These are phyloP conservation scores for Verticillium dahliae DNA, from an alignment of 2,329 filamentous ascomycete genomes.

Conservation along the genomic window DNA sequence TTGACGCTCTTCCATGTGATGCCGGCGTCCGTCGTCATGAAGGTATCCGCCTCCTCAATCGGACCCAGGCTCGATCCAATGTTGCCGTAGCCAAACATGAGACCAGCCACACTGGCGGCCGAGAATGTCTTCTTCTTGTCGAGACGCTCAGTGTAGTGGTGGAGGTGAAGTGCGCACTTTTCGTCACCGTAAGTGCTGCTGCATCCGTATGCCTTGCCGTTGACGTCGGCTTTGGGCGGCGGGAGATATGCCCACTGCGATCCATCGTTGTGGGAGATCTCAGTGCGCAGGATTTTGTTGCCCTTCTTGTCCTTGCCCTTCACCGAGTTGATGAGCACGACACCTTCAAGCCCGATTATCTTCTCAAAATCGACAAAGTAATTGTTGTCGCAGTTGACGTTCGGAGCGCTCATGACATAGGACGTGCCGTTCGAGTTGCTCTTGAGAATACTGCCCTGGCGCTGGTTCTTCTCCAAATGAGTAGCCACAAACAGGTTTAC, in stretches of 20 bases:
- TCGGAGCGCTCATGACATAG: conserved; percentile 75
- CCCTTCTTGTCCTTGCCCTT: conserved; percentile 63
- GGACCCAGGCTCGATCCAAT: conserved; percentile 65
- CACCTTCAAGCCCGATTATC: conserved; percentile 85
- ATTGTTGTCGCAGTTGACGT: conserved; percentile 70
- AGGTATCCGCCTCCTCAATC: conserved; percentile 74
- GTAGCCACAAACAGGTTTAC: conserved; percentile 91
- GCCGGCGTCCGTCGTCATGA: conserved; percentile 86
- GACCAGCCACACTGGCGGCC: conserved; percentile 77
- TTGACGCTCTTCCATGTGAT: conserved; percentile 79
- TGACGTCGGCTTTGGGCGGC: conserved; percentile 63
- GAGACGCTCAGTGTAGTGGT: conserved; percentile 86
- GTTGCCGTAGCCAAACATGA: conserved; percentile 90
- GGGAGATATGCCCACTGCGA: conserved; percentile 74
- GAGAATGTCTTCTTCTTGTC: conserved; percentile 83
- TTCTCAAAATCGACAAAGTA: conserved; percentile 96
- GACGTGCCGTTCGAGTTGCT: conserved; percentile 98
- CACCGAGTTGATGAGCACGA: conserved; percentile 81
- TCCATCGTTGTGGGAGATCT: conserved; percentile 95
- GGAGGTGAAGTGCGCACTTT: conserved; percentile 82
- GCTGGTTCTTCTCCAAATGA: conserved; percentile 54
- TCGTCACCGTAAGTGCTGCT: conserved; percentile 48
- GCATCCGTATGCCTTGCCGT: conserved; percentile 69
- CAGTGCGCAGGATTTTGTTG: conserved; percentile 76
- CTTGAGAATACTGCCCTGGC: conserved; percentile 87